Percentiles rank a stretch among this genome's conserved stretches.
Evolutionary conservation across 75 land plant genomes (phyloP).

Genomic region (Selaginella tamariscina): DNA sequence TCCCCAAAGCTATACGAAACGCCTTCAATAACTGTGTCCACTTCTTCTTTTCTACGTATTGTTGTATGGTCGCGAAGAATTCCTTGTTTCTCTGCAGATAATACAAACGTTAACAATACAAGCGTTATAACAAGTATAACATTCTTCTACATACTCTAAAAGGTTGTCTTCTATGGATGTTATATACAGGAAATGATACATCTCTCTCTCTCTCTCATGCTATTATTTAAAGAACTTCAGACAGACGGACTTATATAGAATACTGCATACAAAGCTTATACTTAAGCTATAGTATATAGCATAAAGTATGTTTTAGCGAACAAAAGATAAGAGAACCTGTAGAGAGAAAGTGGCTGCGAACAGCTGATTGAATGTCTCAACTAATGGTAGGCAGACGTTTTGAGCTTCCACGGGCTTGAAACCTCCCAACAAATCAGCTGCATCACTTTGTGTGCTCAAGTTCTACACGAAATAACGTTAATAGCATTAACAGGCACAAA

Average conservation of each 20-base stretch:
- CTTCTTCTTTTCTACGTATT: slow-evolving; percentile 36
- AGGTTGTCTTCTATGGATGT: no score
- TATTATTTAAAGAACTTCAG: no score
- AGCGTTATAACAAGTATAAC: no score
- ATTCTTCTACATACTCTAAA: no score
- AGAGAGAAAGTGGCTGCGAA: slow-evolving; percentile 54
- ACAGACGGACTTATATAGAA: no score
- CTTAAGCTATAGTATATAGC: no score
- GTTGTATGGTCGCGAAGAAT: slow-evolving; percentile 31
- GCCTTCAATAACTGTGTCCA: slow-evolving; percentile 47
- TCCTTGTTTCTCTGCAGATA: slow-evolving; percentile 39
- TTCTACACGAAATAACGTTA: slow-evolving; percentile 38
- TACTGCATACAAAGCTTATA: no score
- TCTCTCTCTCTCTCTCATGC: no score
- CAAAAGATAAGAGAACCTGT: slow-evolving; percentile 28
- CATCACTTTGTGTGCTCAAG: slow-evolving; percentile 91
- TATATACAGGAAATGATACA: no score
- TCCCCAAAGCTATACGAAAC: slow-evolving; percentile 33
- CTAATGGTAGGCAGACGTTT: slow-evolving; percentile 51
- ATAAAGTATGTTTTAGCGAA: no score
- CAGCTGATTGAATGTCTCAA: slow-evolving; percentile 48
- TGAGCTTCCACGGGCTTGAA: slow-evolving; percentile 81
- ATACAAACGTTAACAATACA: no score
- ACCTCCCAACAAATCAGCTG: slow-evolving; percentile 83
- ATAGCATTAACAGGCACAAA: not conserved